Evolutionary conservation across 2,329 filamentous ascomycete genomes (phyloP).

Genomic region (Chaetomiaceae sp.): DNA sequence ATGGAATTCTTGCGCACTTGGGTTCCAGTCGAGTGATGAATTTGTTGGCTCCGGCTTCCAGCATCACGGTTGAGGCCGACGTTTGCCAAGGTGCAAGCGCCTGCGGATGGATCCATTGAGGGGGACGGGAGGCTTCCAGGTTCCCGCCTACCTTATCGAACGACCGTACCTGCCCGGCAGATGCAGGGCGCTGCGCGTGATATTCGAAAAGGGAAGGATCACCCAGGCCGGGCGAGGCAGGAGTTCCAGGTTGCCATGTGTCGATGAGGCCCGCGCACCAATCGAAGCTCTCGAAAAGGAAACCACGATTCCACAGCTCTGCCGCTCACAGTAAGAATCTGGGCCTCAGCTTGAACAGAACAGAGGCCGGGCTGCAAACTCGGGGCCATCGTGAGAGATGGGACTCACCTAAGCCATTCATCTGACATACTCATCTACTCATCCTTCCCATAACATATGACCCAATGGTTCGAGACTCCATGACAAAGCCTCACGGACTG

Average conservation of each 20-base stretch:
- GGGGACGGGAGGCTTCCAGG: too few relatives aligned
- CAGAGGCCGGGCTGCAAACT: too few relatives aligned
- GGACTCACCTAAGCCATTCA: neutral
- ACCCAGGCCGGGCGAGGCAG: too few relatives aligned
- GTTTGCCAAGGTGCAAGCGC: neutral
- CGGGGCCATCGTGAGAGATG: neutral
- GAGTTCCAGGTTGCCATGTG: too few relatives aligned
- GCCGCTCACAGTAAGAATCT: neutral
- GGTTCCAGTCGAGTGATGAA: neutral
- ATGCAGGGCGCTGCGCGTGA: neutral
- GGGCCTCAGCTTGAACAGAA: too few relatives aligned
- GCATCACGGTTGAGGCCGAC: neutral
- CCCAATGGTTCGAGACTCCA: neutral
- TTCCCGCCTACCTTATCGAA: neutral
- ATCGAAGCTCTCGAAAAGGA: neutral
- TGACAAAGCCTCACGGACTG: too few relatives aligned
- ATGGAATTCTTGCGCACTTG: neutral
- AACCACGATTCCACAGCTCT: neutral
- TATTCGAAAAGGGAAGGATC: slow-evolving; percentile 1
- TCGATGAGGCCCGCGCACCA: too few relatives aligned
- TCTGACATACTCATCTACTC: neutral
- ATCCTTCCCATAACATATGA: neutral
- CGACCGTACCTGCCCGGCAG: neutral
- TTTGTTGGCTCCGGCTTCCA: neutral
- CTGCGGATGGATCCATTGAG: too few relatives aligned